Conservation (phyloP, 2,329 filamentous ascomycete genomes). For the Neofusicoccum parvum region DNA sequence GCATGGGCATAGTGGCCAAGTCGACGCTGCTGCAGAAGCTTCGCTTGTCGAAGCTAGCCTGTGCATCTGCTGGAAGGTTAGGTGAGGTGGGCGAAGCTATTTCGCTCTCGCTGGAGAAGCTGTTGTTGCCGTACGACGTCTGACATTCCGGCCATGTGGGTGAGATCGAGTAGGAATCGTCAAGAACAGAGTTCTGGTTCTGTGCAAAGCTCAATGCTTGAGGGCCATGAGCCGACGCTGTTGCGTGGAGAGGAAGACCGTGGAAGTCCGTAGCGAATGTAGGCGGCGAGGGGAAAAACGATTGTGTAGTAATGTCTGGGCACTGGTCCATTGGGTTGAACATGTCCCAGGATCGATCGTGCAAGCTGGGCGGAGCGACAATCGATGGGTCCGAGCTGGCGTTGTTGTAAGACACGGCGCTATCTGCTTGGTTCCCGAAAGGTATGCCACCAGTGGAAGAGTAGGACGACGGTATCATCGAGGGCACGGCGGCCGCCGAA, state of each 20-base stretch:
- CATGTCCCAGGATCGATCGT: background rate
- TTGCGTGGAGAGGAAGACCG: background rate
- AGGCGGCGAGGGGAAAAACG: background rate
- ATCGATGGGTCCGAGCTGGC: background rate
- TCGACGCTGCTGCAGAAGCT: background rate
- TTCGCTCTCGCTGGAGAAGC: constrained; percentile 13
- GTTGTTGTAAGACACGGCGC: background rate
- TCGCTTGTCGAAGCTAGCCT: background rate
- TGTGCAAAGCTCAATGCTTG: background rate
- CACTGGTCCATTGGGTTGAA: constrained; percentile 6
- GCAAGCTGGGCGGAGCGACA: background rate
- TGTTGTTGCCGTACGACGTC: background rate
- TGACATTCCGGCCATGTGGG: constrained; percentile 6
- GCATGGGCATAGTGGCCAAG: background rate
- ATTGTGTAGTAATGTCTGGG: background rate
- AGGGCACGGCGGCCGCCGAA: background rate
- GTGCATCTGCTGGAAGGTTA: background rate
- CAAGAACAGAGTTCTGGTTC: background rate
- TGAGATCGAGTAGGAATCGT: background rate
- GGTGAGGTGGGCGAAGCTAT: background rate
- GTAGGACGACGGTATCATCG: background rate
- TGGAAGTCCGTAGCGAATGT: background rate
- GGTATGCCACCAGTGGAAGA: background rate
- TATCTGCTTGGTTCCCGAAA: background rate
- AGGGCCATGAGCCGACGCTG: background rate